Evolutionary conservation across 257 asterid species (phyloP).

Genomic region (Plantago elongata): DNA sequence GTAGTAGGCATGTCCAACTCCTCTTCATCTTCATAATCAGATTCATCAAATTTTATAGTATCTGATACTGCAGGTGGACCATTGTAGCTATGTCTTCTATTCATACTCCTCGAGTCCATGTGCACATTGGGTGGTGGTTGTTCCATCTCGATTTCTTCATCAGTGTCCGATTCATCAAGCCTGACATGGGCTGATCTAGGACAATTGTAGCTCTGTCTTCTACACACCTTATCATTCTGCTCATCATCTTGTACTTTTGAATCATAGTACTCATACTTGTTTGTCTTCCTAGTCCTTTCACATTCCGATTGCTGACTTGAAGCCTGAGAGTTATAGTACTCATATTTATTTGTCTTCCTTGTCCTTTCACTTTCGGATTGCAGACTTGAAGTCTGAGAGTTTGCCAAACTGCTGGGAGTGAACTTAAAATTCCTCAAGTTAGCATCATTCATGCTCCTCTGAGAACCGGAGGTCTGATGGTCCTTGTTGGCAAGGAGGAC

Average conservation of each 20-base stretch:
- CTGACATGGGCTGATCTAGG: constrained; percentile 31
- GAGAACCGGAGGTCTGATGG: constrained; percentile 31
- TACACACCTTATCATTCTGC: constrained; percentile 29
- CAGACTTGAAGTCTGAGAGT: constrained; percentile 17
- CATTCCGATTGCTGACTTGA: constrained; percentile 11
- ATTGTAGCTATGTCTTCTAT: constrained; percentile 67
- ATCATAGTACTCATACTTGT: constrained; percentile 22
- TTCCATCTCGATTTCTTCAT: constrained; percentile 77
- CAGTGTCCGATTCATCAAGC: constrained; percentile 63
- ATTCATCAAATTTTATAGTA: constrained; percentile 54
- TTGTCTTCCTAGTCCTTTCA: constrained; percentile 19
- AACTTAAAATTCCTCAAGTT: constrained; percentile 9
- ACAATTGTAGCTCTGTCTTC: constrained; percentile 65
- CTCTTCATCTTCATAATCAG: constrained; percentile 34
- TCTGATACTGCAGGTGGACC: constrained; percentile 32
- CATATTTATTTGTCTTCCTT: constrained; percentile 23
- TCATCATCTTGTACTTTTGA: constrained; percentile 17
- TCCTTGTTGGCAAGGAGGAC: constrained; percentile 48
- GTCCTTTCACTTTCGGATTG: constrained; percentile 22
- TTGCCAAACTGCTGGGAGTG: constrained; percentile 18
- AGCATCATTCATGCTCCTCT: constrained; percentile 9
- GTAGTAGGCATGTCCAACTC: constrained; percentile 18
- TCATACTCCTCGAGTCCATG: constrained; percentile 24
- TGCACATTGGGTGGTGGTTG: constrained; percentile 28
- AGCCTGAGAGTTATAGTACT: constrained; percentile 12